Evolutionary conservation across 2,329 filamentous ascomycete genomes (phyloP), one percentile per base, ranked within the genome.

Genomic region (Pestalotiopsis sp.): DNA sequence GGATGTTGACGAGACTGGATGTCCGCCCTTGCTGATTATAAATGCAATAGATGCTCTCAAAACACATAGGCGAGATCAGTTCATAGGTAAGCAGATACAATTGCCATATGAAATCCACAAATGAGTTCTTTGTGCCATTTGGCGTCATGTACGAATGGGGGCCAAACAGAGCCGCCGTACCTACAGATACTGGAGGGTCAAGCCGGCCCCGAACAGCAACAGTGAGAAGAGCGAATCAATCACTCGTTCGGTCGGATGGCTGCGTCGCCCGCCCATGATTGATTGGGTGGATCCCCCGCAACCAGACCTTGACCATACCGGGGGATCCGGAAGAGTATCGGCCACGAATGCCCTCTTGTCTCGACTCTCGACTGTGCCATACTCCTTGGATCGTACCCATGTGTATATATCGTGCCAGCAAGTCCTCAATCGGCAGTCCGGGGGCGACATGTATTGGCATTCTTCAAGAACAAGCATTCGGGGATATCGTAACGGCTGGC

Each of bases 31-130:
- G 56, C 44, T 39, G 64, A 20, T 30, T 26, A 9, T n/a, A 48
- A 20, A 48, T 62, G 13, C 59, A 26, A 24, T 71, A 89, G 87
- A 89, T 82, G 85, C 87, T 60, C 83, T 88, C 75, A 89, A 97
- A 87, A 95, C 94, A 65, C 94, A 98, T 82, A 89, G 94, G 66
- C 86, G 94, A 77, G 94, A 98, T 78, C 94, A 98, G 79, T 89
- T 98, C 75, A 94, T 94, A 80, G 86, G 92, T 91, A 83, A 72
- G 48, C 62, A 57, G 63, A 72, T 67, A 2, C n/a, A 9, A 7
- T 3, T 52, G 44, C 3, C 7, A 9, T 52, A 9, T n/a, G 14
- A 52, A 9, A 9, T n/a, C 4, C 44, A 52, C 20, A 7, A n/a
- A 14, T 9, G 20, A 22, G 5, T 22, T 52, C 2, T 9, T n/a